phyloP scores from a whole-genome alignment of 164 flowering plant genomes.

The Sextonia rubra region DNA sequence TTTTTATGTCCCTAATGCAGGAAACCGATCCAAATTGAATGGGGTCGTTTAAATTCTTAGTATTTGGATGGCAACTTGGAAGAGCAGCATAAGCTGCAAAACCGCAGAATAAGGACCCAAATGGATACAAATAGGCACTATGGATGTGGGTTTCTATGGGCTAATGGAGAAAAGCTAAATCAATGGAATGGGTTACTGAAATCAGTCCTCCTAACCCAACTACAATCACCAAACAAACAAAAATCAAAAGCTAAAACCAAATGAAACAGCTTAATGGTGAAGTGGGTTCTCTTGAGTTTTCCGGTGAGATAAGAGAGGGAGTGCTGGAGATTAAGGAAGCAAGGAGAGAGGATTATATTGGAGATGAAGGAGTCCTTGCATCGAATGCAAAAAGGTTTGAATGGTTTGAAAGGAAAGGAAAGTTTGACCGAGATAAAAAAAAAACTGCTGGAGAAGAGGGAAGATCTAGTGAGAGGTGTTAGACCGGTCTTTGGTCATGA shows the following conservation, averaged over 20 bases:
- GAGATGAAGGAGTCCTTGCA: not conserved
- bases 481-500: conserved; percentile 46
- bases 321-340: no score
- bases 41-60: no score
- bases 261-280: not conserved
- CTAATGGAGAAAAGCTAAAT: not conserved
- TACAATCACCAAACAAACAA: not conserved
- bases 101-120: not conserved
- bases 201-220: not conserved
- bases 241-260: not conserved
- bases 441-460: conserved; percentile 4
- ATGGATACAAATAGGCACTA: no score
- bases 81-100: no score
- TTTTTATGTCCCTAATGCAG: not conserved
- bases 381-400: not conserved
- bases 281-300: not conserved
- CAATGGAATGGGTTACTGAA: not conserved
- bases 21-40: no score
- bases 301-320: not conserved
- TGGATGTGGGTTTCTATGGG: no score
- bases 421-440: conserved; percentile 25
- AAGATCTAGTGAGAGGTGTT: no score
- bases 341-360: not conserved
- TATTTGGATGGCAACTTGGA: no score
- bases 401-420: not conserved